Evolutionary conservation across 2,329 filamentous ascomycete genomes (phyloP), one percentile per base, ranked within the genome.

Genomic region (Aspergillus sp.): DNA sequence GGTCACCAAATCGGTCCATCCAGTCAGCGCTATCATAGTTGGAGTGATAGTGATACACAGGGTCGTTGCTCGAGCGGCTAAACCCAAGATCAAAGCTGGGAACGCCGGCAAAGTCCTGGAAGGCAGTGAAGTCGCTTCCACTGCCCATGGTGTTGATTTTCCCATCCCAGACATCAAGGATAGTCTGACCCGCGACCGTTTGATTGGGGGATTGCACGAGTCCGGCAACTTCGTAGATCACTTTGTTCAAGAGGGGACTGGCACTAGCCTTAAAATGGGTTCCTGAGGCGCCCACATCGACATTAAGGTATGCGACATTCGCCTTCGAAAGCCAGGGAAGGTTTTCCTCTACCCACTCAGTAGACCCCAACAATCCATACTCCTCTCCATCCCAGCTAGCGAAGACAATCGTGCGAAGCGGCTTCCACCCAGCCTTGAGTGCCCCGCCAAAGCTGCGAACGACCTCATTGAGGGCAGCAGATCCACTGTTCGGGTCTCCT

Each of bases 331-430:
- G 77, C 89, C 89, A 95, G 0, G 87, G 85, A 0, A 94, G 68
- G 56, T 88, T 88, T 53, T 95, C 88, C 61, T 95, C 90, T 0
- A 95, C 88, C 89, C 90, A 95, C 61, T 95, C 90, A 0, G 90
- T 95, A 42, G 84, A 89, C 5, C 90, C 90, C 10, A 95, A 67
- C 5, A 95, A 76, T 1, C 86, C 88, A 53, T 95, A 95, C 65
- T 95, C 90, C 67, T 89, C 85, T 29, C 83, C 85, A 50, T 89
- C 85, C 85, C 85, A 88, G 62, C 80, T 85, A 81, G 86, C 90
- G 60, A 96, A 91, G 33, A 96, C 88, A 44, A 97, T 88, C 0
- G 91, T 97, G 19, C 91, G 85, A 13, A 90, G 75, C 0, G 93
- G 88, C 64, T 85, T 88, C 88, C 88, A 94, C 10, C 88, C 88